phyloP scores from a whole-genome alignment of 2,329 filamentous ascomycete genomes.

The Fusarium penzigii region DNA sequence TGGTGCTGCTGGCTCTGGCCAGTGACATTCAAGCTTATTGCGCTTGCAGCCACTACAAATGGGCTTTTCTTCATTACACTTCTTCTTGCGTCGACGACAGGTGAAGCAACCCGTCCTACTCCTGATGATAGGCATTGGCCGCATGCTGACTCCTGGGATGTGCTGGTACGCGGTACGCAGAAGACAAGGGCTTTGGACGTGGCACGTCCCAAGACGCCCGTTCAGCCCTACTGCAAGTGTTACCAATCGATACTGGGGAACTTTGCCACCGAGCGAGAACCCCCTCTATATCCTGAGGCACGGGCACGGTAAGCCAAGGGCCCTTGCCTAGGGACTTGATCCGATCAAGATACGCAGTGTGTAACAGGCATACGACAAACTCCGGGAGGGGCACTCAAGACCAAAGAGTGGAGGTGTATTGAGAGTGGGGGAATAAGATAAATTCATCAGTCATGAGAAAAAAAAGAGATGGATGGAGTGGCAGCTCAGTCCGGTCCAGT shows the following conservation, averaged over 20 bases:
- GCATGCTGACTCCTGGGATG: slow-evolving; percentile 17
- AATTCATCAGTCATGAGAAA: slow-evolving; percentile 1
- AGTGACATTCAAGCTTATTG: slow-evolving; percentile 54
- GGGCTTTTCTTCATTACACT: slow-evolving; percentile 55
- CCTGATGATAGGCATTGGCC: slow-evolving; percentile 37
- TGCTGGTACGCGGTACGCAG: neutral
- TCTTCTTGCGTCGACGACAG: slow-evolving; percentile 54
- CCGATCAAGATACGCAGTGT: no score
- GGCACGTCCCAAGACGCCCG: neutral
- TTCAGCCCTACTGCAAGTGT: no score
- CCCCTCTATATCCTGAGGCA: no score
- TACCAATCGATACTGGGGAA: no score
- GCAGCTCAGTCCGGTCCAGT: no score
- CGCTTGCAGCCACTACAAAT: slow-evolving; percentile 55
- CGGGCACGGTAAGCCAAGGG: no score
- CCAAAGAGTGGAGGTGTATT: slow-evolving; percentile 22
- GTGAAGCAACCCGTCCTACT: slow-evolving; percentile 47
- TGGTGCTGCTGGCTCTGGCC: slow-evolving; percentile 34
- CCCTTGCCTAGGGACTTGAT: no score
- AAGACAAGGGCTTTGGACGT: no score
- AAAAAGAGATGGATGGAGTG: no score
- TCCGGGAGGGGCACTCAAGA: slow-evolving; percentile 14
- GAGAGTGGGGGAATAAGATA: slow-evolving; percentile 20
- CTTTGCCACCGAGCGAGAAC: no score
- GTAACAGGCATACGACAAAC: slow-evolving; percentile 1